Conservation (phyloP, 192 early-diverging fungal genomes). For the Endogone sp. region DNA sequence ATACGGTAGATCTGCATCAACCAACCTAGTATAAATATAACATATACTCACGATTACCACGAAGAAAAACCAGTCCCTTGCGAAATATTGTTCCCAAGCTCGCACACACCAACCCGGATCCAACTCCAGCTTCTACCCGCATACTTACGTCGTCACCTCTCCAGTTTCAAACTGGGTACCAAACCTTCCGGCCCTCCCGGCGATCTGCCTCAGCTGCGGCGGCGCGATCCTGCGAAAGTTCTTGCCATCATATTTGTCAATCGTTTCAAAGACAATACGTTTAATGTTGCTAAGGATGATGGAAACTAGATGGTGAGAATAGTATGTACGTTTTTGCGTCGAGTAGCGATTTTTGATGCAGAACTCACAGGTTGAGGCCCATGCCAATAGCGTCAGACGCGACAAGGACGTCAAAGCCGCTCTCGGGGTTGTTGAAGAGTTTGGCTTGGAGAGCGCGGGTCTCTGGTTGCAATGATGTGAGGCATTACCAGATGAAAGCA, state of each 20-base stretch:
- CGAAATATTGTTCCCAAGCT: no score
- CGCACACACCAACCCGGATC: constrained; percentile 11
- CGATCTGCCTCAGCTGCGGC: constrained; percentile 91
- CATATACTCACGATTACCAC: neutral
- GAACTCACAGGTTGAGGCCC: constrained; percentile 87
- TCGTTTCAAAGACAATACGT: constrained; percentile 77
- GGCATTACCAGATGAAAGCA: no score
- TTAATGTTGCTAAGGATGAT: constrained; percentile 65
- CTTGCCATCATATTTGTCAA: constrained; percentile 80
- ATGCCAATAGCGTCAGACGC: constrained; percentile 97
- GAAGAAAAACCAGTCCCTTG: no score
- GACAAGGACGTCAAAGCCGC: constrained; percentile 79
- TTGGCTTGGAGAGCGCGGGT: constrained; percentile 83
- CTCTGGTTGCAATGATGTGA: constrained; percentile 54
- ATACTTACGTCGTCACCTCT: constrained; percentile 63
- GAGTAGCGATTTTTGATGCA: neutral
- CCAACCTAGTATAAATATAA: constrained; percentile 6
- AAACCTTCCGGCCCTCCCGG: constrained; percentile 87
- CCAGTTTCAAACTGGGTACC: constrained; percentile 64
- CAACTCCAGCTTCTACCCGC: constrained; percentile 27
- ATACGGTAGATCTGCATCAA: constrained; percentile 14
- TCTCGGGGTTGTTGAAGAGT: constrained; percentile 82
- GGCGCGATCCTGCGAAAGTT: constrained; percentile 45
- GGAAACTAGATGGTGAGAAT: neutral
- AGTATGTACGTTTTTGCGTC: no score